Base-by-base conservation (phyloP, 2,329 filamentous ascomycete species). In the Fusarium annulatum region DNA sequence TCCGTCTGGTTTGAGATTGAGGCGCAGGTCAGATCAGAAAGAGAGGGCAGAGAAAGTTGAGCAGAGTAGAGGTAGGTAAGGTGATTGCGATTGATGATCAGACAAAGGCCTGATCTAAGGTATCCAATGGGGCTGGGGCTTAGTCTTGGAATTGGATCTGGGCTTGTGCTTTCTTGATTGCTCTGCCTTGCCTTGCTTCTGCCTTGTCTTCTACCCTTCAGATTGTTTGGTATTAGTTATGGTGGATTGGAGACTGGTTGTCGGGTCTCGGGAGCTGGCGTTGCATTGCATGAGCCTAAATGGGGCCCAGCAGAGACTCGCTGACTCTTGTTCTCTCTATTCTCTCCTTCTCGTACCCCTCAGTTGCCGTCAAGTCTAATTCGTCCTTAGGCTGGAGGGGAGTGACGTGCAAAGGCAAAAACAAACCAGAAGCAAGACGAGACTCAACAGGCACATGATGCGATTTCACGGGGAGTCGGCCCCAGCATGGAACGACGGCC, bases 251-350 rank as follows among this genome's bases (percentile, higher is more conserved):
- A 69, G 75, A 74, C 61, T 69, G 63, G 69, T 45, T 68, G 68
- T 67, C 68, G 68, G 71, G 45, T 61, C 42, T 69, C 59, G 67
- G 67, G 46, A 65, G 59, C 59, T 69, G 59, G 59, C 52, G 66
- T 69, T 74, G 69, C 73, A 77, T 75, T 73, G 71, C 75, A 77
- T 77, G 55, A 64, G 70, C 69, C 51, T 71, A 64, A 69, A 58
- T 61, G 41, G 41, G 56, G 49, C 39, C 55, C 36, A 53, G 39
- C 41, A 48, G 46, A 67, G 36, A 63, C 46, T 49, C 39, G 21
- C 42, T 41, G 46, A 46, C 51, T 71, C 64, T 62, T 69, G 71
- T 66, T 64, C 48, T 62, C 71, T 62, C 71, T 72, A 36, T 59
- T 71, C 52, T 49, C 68, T 61, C 42, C 43, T 43, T 39, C 36